Evolutionary conservation across 345 rosid genomes (phyloP), one percentile per base, ranked within the genome.

Genomic region (Eucalyptus polyanthemos): DNA sequence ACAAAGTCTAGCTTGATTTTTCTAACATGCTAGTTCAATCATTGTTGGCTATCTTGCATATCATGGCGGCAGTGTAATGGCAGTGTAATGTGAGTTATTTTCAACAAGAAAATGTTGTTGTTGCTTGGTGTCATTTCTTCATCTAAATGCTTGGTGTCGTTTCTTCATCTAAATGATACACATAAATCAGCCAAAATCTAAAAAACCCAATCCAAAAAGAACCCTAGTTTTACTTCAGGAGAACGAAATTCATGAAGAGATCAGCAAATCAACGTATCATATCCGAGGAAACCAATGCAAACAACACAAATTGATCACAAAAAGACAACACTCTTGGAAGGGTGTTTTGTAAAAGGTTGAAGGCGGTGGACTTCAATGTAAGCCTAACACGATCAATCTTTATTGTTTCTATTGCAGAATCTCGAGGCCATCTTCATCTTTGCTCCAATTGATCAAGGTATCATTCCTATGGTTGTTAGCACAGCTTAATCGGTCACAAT

Each of bases 11-110:
- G 10, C 37, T 14, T n/a, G 76, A 65, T 65, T 65, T 65, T n/a
- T n/a, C 76, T 29, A 0, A n/a, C 11, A 65, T n/a, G 37, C 0
- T 7, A 65, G 0, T 65, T 16, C 10, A 14, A 65, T 65, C 1
- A 14, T 65, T 0, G 16, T 31, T n/a, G 37, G 5, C 10, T 65
- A 7, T 65, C 37, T 65, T 65, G 37, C 5, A 65, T 14, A n/a
- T n/a, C 3, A 0, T n/a, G 10, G 76, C 1, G 21, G n/a, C n/a
- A n/a, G n/a, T n/a, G n/a, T n/a, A n/a, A n/a, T n/a, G n/a, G 21
- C 0, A 0, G 19, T 0, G 0, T 65, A 14, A 65, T 4, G 9
- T 62, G 72, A n/a, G 14, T 60, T 60, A 60, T n/a, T 65, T 29
- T 65, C 5, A 65, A 65, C 21, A 7, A 65, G 10, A 65, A 14